Evolutionary conservation across 116 monocot genomes (phyloP), one percentile per base, ranked within the genome.

Genomic region (Phalaenopsis hybrid): DNA sequence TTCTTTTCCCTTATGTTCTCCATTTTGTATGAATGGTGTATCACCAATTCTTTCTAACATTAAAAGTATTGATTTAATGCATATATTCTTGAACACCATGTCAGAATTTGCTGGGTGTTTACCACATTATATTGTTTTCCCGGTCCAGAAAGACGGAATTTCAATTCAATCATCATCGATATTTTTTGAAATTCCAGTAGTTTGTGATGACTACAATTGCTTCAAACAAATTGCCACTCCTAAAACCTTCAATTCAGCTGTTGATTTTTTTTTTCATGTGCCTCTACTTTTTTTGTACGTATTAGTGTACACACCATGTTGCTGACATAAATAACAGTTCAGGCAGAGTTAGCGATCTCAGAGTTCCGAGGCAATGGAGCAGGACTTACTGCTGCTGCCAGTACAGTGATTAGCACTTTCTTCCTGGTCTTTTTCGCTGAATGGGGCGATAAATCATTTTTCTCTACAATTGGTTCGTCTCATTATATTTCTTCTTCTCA

Each of bases 371-470:
- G 92, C 80, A 88, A 90, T 89, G 92, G 91, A 75, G 89, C 90
- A 34, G 96, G 96, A 82, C 88, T 92, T 15, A 82, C 91, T 80
- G 76, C 94, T 81, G 92, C 89, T 85, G 88, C 96, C 74, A 92
- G 70, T 77, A 96, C 96, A 61, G 84, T 89, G 8, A 78, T 94
- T 43, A 96, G 96, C 85, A 96, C 96, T 75, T 96, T 96, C 74
- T 44, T 90, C n/a, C 83, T 96, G 82, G 96, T 96, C 67, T 96
- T 96, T 91, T 89, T 96, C 70, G 96, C 96, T 81, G 96, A 96
- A 90, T 96, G 96, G 96, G 96, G 96, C 73, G 96, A 96, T 83
- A 96, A 94, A 90, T 96, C 96, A 2, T 96, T 96, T 84, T 96
- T 96, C 83, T 96, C 96, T 34, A 96, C 96, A 8, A 92, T 94